These are phyloP conservation scores for Calonectria pseudoturangicola DNA, from an alignment of 2,329 filamentous ascomycete species.

Conservation along the genomic window DNA sequence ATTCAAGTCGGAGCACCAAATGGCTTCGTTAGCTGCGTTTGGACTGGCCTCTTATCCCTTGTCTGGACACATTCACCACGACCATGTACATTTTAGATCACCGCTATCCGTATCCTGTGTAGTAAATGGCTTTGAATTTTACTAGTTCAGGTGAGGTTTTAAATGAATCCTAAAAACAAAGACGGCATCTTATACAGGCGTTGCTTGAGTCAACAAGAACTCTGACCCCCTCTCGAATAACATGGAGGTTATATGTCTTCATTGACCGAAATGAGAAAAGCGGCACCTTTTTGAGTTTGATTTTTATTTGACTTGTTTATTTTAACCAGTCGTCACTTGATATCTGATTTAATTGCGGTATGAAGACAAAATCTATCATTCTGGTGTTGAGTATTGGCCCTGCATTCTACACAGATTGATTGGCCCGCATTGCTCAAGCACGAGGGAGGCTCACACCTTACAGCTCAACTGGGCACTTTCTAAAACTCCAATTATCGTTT, in stretches of 20 bases:
- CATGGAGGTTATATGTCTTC: not conserved
- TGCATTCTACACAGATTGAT: not conserved
- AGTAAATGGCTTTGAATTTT: not conserved
- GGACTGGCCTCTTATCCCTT: no score
- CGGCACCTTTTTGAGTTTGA: fast-evolving
- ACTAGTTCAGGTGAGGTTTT: not conserved
- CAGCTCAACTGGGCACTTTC: no score
- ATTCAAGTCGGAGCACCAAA: not conserved
- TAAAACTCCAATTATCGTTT: not conserved
- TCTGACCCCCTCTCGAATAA: not conserved
- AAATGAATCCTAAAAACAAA: not conserved
- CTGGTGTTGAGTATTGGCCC: not conserved
- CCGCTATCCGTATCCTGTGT: not conserved
- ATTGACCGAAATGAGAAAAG: not conserved
- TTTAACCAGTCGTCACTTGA: not conserved
- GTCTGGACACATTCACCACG: no score
- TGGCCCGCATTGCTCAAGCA: not conserved
- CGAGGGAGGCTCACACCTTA: not conserved
- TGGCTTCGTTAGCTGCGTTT: not conserved
- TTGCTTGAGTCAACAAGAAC: not conserved
- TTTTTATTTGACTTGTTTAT: not conserved
- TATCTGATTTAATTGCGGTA: not conserved
- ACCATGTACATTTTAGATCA: not conserved
- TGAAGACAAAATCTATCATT: not conserved
- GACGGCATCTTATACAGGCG: not conserved